These are phyloP conservation scores for Cercospora citrullina DNA, from an alignment of 2,329 filamentous ascomycete genomes.

Conservation along the genomic window DNA sequence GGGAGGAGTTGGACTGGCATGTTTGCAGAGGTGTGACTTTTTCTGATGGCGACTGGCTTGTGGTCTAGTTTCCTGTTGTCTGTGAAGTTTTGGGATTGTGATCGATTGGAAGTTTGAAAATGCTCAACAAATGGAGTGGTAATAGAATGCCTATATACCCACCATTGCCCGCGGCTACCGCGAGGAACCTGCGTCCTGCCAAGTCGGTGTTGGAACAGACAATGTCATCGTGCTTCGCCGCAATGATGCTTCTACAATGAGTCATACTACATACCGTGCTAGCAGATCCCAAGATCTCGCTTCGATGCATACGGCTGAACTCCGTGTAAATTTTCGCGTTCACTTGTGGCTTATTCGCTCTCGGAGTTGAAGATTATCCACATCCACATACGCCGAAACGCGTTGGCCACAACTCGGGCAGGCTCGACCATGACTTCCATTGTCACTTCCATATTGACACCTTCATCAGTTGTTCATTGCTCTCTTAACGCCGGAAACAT, in stretches of 20 bases:
- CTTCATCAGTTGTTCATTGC: background rate
- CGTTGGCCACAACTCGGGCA: background rate
- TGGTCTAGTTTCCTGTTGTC: background rate
- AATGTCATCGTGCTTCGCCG: background rate
- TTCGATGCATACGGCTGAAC: background rate
- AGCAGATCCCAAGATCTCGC: background rate
- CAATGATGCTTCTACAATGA: background rate
- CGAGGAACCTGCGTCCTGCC: background rate
- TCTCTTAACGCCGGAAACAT: background rate
- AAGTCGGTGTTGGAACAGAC: background rate
- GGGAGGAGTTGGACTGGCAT: conserved; percentile 37
- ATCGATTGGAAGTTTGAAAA: background rate
- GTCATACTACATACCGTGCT: background rate
- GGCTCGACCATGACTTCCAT: background rate
- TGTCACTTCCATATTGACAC: background rate
- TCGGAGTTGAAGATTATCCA: background rate
- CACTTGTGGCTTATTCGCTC: background rate
- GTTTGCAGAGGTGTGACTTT: background rate
- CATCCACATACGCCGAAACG: background rate
- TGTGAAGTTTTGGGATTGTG: background rate
- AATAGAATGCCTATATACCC: background rate
- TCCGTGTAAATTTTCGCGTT: background rate
- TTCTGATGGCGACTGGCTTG: too few relatives aligned
- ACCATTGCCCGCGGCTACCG: background rate
- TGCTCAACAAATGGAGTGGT: background rate